These are phyloP conservation scores for Ustilago hordei DNA, from an alignment of 1,284 basidiomycete species.

Conservation along the genomic window DNA sequence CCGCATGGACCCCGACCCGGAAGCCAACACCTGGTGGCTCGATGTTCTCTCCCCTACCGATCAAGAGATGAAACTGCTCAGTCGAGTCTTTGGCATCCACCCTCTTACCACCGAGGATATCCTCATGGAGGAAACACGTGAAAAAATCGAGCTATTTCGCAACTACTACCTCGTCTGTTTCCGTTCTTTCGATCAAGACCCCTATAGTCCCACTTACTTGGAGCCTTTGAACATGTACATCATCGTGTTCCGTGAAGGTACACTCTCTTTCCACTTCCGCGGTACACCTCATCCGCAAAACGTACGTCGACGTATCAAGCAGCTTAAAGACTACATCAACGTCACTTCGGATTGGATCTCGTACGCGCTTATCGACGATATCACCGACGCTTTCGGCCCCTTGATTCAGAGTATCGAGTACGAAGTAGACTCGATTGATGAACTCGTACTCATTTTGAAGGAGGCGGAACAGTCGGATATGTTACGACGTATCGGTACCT, in stretches of 20 bases:
- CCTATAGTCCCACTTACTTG: conserved; percentile 94
- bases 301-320: conserved; percentile 96
- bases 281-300: conserved; percentile 98
- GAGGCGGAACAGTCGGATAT: conserved; percentile 84
- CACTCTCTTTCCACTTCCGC: conserved; percentile 95
- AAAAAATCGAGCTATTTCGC: conserved; percentile 99
- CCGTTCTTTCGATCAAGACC: conserved; percentile 98
- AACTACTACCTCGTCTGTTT: conserved; percentile 99
- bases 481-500: conserved; percentile 90
- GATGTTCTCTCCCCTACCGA: conserved; percentile 95
- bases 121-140: conserved; percentile 97
- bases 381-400: conserved; percentile 98
- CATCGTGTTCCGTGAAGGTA: conserved; percentile 98
- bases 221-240: conserved; percentile 99
- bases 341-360: conserved; percentile 99
- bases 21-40: conserved; percentile 95
- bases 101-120: conserved; percentile 99
- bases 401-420: conserved; percentile 99
- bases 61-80: conserved; percentile 96
- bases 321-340: conserved; percentile 98
- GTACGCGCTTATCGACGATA: conserved; percentile 99
- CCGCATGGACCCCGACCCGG: conserved; percentile 70
- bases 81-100: conserved; percentile 85
- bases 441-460: conserved; percentile 94
- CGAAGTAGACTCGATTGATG: conserved; percentile 98